These are phyloP conservation scores for Geotrichum cucujoidarum DNA, from an alignment of 1,139 yeast species.

Conservation along the genomic window DNA sequence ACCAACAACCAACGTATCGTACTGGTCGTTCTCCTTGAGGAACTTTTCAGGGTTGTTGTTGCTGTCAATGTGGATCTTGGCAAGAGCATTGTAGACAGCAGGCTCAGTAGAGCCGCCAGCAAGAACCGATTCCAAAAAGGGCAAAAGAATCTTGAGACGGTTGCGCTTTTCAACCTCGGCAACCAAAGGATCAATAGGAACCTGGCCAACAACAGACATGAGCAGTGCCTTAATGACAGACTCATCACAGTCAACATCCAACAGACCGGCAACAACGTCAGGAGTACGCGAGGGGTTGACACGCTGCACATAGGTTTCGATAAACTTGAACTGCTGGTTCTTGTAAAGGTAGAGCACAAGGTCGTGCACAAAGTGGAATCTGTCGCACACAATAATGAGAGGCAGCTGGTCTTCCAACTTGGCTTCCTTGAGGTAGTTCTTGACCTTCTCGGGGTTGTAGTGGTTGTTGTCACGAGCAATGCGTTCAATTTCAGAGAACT, in stretches of 20 bases:
- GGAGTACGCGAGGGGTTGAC: constrained; percentile 95
- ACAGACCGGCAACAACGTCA: constrained; percentile 90
- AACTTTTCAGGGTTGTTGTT: constrained; percentile 97
- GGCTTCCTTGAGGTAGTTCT: constrained; percentile 92
- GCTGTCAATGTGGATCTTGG: constrained; percentile 95
- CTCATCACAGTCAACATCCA: constrained; percentile 97
- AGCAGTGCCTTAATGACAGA: constrained; percentile 73
- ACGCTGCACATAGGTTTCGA: constrained; percentile 95
- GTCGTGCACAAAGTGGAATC: constrained; percentile 88
- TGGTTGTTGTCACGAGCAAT: constrained; percentile 90
- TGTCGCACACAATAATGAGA: constrained; percentile 91
- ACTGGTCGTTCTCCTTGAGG: constrained; percentile 80
- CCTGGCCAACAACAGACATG: constrained; percentile 86
- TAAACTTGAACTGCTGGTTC: constrained; percentile 90
- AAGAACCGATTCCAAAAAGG: constrained; percentile 86
- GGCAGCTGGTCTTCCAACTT: constrained; percentile 94
- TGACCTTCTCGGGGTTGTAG: constrained; percentile 95
- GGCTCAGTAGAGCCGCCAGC: constrained; percentile 85
- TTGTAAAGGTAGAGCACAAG: constrained; percentile 88
- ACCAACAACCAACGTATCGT: constrained; percentile 92
- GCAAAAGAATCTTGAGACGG: constrained; percentile 82
- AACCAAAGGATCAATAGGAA: constrained; percentile 84
- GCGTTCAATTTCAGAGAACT: constrained; percentile 90
- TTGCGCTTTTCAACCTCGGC: constrained; percentile 95
- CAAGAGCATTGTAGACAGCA: constrained; percentile 90